Base-by-base conservation (phyloP, 768 basidiomycete genomes). In the Tulasnella sp. region DNA sequence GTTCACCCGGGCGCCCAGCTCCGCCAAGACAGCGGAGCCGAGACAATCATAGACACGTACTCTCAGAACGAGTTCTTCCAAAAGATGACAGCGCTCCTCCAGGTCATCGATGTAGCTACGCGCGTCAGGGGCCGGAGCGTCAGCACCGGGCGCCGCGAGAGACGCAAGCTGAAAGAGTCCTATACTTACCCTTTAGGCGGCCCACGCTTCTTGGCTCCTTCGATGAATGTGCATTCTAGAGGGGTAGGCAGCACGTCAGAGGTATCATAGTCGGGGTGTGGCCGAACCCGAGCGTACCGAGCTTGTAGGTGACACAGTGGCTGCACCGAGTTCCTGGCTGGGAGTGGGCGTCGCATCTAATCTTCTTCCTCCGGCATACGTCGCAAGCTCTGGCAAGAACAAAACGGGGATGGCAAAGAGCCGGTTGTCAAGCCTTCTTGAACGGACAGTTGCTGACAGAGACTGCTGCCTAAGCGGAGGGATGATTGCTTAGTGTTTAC, bases 311-410 rank as follows among this genome's bases (percentile, higher is more conserved):
- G 29, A 64, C 22, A 47, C 39, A 71, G 63, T 71, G 76, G 67
- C 67, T 75, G 74, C 35, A 69, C 26, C 40, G 40, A 34, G 69
- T 72, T 66, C 41, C 52, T 44, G 40, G 47, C 9, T 42, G 59
- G 37, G 39, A 44, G 44, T 66, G 65, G 35, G 65, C 74, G 22
- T 66, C 67, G 35, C 22, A 14, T 89, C 91, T 88, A 81, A 77
- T 77, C 74, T 95, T 95, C 83, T 93, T 94, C 72, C 90, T 83
- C 41, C 92, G 83, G 77, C 92, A 94, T 0, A 88, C 85, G 77
- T 94, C 92, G 77, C 92, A 94, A 7, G 91, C 91, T 73, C 73
- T 72, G 44, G n/a, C n/a, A 70, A 36, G 35, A 70, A 34, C 11
- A 40, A 70, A 59, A 32, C 16, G 19, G 16, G 69, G 22, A n/a